A percentile compares a stretch with the other conserved stretches of the same genome.
These are phyloP conservation scores for Fonsecaea erecta DNA, from an alignment of 2,329 filamentous ascomycete species.

Conservation along the genomic window DNA sequence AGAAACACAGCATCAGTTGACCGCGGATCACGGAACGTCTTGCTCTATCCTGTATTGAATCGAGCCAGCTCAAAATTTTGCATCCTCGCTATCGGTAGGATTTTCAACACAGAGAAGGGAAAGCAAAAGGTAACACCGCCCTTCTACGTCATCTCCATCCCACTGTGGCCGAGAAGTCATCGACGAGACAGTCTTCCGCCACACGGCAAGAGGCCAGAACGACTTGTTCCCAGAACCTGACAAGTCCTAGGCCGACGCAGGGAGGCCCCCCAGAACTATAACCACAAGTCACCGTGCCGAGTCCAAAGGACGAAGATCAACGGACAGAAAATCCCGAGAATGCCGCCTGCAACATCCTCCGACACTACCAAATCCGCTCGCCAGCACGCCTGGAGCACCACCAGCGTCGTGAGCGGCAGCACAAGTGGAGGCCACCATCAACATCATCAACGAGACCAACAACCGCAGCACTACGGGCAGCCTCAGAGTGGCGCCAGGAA, in stretches of 20 bases:
- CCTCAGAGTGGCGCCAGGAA: neutral
- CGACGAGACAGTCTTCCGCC: neutral
- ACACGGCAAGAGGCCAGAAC: neutral
- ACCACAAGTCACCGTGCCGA: neutral
- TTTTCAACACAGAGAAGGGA: no score
- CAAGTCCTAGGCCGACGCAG: neutral
- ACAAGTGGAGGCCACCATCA: slow-evolving; percentile 7
- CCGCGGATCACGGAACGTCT: neutral
- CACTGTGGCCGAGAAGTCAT: neutral
- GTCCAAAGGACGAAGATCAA: neutral
- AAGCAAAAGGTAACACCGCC: neutral
- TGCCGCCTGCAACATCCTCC: neutral
- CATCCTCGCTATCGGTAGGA: neutral
- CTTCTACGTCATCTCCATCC: neutral
- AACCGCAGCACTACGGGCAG: neutral
- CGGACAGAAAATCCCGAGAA: neutral
- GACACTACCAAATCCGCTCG: neutral
- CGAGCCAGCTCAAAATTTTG: neutral
- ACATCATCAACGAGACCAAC: neutral
- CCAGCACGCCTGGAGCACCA: slow-evolving; percentile 19
- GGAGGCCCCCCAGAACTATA: neutral
- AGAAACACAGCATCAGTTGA: neutral
- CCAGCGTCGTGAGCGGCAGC: slow-evolving; percentile 22
- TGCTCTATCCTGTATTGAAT: neutral
- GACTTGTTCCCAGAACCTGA: neutral